Conservation (phyloP, 2,329 filamentous ascomycete species). For the Diaporthe ilicicola region DNA sequence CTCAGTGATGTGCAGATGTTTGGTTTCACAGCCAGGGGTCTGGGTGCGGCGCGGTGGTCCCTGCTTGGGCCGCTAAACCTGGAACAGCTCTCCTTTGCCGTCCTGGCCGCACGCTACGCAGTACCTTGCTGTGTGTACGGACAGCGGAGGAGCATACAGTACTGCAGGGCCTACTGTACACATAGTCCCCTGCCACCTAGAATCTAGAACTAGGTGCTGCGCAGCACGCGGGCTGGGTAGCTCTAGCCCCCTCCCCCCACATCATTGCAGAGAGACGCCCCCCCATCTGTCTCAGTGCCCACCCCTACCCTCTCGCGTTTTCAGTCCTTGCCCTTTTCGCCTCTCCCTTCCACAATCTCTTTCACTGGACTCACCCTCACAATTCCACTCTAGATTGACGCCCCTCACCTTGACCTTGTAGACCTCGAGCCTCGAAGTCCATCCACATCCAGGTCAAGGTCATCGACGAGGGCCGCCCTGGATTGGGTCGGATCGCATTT, state of each 20-base stretch:
- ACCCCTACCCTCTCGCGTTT: slow-evolving; percentile 19
- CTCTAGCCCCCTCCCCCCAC: slow-evolving; percentile 12
- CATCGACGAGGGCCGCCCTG: slow-evolving; percentile 8
- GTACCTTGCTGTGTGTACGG: not conserved
- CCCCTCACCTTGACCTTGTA: slow-evolving; percentile 25
- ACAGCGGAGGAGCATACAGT: not conserved
- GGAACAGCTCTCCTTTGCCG: not conserved
- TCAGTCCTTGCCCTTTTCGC: slow-evolving; percentile 24
- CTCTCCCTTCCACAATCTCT: slow-evolving; percentile 22
- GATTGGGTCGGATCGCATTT: slow-evolving; percentile 12
- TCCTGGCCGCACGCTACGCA: not conserved
- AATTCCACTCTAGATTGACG: slow-evolving; percentile 13
- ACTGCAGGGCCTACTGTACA: not conserved
- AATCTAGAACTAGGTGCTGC: not conserved
- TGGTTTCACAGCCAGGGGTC: slow-evolving; percentile 20
- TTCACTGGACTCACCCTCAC: slow-evolving; percentile 24
- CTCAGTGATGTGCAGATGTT: slow-evolving; percentile 22
- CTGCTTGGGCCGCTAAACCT: not conserved
- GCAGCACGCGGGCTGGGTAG: not conserved
- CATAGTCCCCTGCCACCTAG: not conserved
- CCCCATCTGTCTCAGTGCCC: slow-evolving; percentile 18
- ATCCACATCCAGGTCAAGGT: slow-evolving; percentile 20
- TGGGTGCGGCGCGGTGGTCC: slow-evolving; percentile 6
- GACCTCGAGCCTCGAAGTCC: slow-evolving; percentile 16
- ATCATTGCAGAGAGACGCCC: slow-evolving; percentile 20